Percentiles rank a stretch among this genome's conserved stretches.
These are phyloP conservation scores for Margaritispora aquatica DNA, from an alignment of 495 filamentous ascomycete species.

Conservation along the genomic window DNA sequence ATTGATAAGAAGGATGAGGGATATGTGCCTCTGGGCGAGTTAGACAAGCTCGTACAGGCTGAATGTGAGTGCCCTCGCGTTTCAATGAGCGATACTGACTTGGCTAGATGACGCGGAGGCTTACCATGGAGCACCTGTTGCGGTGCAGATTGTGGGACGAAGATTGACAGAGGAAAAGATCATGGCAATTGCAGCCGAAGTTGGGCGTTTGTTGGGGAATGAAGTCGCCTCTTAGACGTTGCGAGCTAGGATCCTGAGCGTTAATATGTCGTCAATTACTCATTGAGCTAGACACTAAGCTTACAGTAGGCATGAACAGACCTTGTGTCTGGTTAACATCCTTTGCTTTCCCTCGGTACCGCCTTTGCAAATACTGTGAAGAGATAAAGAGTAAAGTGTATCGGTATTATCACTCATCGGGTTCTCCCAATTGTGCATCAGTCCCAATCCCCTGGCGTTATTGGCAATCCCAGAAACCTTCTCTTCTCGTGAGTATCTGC, in stretches of 20 bases:
- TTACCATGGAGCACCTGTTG: constrained; percentile 43
- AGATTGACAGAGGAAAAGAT: constrained; percentile 42
- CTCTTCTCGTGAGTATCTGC: background rate
- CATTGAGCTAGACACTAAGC: too few species aligned
- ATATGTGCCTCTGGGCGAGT: constrained; percentile 32
- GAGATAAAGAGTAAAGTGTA: too few species aligned
- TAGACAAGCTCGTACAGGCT: constrained; percentile 28
- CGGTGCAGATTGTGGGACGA: constrained; percentile 41
- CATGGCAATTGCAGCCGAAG: constrained; percentile 33
- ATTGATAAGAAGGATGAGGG: constrained; percentile 16
- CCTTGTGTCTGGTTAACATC: too few species aligned
- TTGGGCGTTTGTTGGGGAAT: constrained; percentile 20
- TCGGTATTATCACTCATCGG: too few species aligned
- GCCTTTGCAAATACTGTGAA: too few species aligned
- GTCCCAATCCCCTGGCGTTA: too few species aligned
- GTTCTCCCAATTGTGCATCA: too few species aligned
- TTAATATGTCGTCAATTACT: too few species aligned
- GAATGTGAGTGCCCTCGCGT: constrained; percentile 14
- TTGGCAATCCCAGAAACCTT: background rate
- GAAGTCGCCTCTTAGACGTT: constrained; percentile 8
- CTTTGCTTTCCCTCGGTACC: too few species aligned
- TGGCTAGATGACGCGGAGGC: constrained; percentile 32
- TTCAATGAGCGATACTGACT: background rate
- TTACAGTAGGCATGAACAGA: too few species aligned
- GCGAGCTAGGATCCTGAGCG: background rate